Base-by-base conservation (phyloP, 1,284 basidiomycete genomes). In the Athelia sp. region DNA sequence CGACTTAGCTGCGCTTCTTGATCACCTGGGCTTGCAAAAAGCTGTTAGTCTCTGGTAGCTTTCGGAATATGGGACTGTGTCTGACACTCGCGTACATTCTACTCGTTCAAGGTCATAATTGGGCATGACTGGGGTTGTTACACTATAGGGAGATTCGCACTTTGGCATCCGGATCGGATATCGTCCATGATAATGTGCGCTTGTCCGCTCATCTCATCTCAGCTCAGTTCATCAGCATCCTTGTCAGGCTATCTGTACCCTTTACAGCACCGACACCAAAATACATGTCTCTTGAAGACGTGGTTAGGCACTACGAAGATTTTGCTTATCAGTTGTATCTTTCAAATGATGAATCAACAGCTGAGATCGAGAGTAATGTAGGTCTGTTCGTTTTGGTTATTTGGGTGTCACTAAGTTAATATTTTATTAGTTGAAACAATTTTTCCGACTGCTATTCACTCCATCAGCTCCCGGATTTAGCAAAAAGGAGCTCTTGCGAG, bases 121-220 rank as follows among this genome's bases (percentile, higher is more conserved):
- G 86, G 84, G 2, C 87, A 88, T 54, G 86, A 89, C 57, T 88
- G 86, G 86, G 87, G 86, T 2, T 68, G 82, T 8, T 76, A 69
- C 53, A 75, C 69, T 6, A 82, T 72, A 3, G 72, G 73, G 31
- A 72, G 84, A 19, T 84, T 89, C 55, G 79, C 82, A 13, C 67
- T 87, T 22, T 87, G 82, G 82, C 64, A 84, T 60, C 83, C 86
- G 0, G 63, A 78, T 15, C 72, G 84, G 29, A 54, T 85, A 36
- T 56, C 72, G 3, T 79, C 78, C 0, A 66, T 89, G 17, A 70
- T 75, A 0, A 66, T 81, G 87, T 85, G 64, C 53, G 78, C 65
- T 10, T 46, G 21, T 22, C 32, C 43, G 15, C 36, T 31, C 35
- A 18, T 42, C 11, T 46, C n/a, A n/a, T n/a, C n/a, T 45, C n/a